Evolutionary conservation across 441 rosid genomes (phyloP).

Genomic region (Manihot esculenta): DNA sequence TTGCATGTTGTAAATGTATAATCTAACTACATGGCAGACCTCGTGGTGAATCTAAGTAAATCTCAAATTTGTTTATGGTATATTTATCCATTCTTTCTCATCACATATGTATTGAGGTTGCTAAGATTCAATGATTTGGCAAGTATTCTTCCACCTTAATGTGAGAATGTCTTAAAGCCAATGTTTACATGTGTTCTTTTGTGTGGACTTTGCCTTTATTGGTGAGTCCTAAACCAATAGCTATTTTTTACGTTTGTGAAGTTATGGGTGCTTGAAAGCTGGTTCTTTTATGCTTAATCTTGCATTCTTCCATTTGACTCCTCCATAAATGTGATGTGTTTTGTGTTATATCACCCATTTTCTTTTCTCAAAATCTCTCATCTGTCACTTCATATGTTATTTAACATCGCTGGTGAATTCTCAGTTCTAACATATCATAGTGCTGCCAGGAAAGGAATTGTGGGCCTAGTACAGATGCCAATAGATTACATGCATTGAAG

Average conservation of each 20-base stretch:
- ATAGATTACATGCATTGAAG: conserved; percentile 65
- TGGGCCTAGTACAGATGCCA: conserved; percentile 41
- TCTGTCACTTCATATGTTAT: not conserved
- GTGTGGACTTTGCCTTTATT: not conserved
- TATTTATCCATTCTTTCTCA: not conserved
- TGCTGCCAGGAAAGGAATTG: conserved; percentile 69
- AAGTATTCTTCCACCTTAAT: not conserved
- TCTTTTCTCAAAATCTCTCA: not conserved
- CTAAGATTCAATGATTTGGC: not conserved
- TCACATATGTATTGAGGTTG: not conserved
- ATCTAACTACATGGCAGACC: not conserved
- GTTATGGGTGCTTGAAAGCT: not conserved
- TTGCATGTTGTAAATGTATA: not conserved
- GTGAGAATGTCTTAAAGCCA: not conserved
- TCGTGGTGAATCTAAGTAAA: conserved; percentile 11
- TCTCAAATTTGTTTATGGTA: conserved; percentile 7
- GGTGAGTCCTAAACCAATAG: not conserved
- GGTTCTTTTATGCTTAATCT: not conserved
- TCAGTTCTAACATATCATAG: conserved; percentile 13
- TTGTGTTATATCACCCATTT: not conserved
- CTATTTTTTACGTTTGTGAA: conserved; percentile 4
- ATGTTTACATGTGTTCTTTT: not conserved
- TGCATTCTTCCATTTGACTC: no score
- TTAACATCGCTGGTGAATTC: conserved; percentile 8
- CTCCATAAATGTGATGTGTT: no score